A percentile compares a stretch with the other conserved stretches of the same genome.
Conservation (phyloP, 1,284 basidiomycete species). For the Ganoderma sp. region DNA sequence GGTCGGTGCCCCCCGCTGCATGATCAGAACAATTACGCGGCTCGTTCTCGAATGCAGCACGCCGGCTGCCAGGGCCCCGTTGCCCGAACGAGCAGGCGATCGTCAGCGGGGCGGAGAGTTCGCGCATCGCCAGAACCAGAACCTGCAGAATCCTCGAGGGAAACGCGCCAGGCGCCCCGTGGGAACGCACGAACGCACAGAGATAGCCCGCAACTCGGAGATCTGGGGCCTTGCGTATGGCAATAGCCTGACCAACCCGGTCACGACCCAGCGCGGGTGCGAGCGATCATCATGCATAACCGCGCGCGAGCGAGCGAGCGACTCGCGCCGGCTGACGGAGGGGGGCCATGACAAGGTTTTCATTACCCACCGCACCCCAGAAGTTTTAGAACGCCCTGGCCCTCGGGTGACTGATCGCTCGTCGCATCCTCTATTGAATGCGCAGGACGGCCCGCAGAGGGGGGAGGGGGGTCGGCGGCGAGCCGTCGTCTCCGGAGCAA, state of each 20-base stretch:
- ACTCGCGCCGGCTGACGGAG: background rate
- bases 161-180: slow-evolving; percentile 25
- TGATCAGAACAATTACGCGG: slow-evolving; percentile 26
- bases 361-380: slow-evolving; percentile 32
- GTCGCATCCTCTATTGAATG: slow-evolving; percentile 25
- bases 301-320: slow-evolving; percentile 2
- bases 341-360: slow-evolving; percentile 29
- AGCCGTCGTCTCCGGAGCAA: background rate
- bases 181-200: slow-evolving; percentile 25
- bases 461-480: background rate
- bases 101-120: slow-evolving; percentile 31
- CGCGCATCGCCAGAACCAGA: slow-evolving; percentile 24
- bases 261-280: background rate
- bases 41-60: slow-evolving; percentile 25
- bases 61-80: slow-evolving; percentile 16
- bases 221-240: slow-evolving; percentile 4
- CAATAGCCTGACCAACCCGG: background rate
- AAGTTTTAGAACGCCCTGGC: slow-evolving; percentile 27
- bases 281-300: slow-evolving; percentile 4
- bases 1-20: background rate
- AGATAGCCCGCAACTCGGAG: slow-evolving; percentile 6
- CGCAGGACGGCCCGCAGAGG: slow-evolving; percentile 16
- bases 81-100: slow-evolving; percentile 24
- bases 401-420: slow-evolving; percentile 5
- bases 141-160: slow-evolving; percentile 32